These are phyloP conservation scores for Trametes gibbosa DNA, from an alignment of 768 basidiomycete genomes.

Conservation along the genomic window DNA sequence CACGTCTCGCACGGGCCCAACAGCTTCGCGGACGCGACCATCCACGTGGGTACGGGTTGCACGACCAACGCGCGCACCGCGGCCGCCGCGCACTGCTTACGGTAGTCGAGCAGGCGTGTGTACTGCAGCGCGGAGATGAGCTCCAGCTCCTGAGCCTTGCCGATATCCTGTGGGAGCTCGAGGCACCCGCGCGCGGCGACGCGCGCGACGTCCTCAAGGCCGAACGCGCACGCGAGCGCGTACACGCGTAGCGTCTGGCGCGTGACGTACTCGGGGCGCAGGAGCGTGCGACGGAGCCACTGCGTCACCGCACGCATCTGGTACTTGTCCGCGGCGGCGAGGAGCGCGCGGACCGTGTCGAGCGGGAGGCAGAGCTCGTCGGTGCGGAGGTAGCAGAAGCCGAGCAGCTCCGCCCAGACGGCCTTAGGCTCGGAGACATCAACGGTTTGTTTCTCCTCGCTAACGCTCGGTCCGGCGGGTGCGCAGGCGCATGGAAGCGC, in stretches of 20 bases:
- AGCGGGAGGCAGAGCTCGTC: slow-evolving; percentile 12
- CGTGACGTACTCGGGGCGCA: neutral
- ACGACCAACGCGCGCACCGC: neutral
- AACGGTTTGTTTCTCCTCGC: neutral
- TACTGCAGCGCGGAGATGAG: slow-evolving; percentile 5
- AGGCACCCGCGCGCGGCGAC: slow-evolving; percentile 2
- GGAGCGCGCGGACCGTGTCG: slow-evolving; percentile 9
- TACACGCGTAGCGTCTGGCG: slow-evolving; percentile 1
- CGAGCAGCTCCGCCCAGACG: slow-evolving; percentile 16
- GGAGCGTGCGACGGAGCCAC: neutral
- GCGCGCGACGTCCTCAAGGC: slow-evolving; percentile 1
- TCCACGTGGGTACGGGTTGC: neutral
- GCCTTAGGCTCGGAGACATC: neutral
- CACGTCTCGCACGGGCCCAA: neutral
- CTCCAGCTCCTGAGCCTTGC: neutral
- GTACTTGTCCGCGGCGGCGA: slow-evolving; percentile 23
- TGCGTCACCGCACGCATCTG: slow-evolving; percentile 4
- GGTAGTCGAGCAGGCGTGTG: slow-evolving; percentile 10
- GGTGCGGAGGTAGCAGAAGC: slow-evolving; percentile 19
- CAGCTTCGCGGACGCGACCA: neutral
- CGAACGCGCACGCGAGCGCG: slow-evolving; percentile 6
- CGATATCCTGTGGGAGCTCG: neutral
- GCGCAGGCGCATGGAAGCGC: slow-evolving; percentile 23
- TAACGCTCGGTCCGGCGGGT: neutral
- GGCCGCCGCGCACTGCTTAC: slow-evolving; percentile 32